Percentiles rank a stretch among this genome's conserved stretches.
Conservation (phyloP, 495 filamentous ascomycete genomes). For the Penicillium diatomitis region DNA sequence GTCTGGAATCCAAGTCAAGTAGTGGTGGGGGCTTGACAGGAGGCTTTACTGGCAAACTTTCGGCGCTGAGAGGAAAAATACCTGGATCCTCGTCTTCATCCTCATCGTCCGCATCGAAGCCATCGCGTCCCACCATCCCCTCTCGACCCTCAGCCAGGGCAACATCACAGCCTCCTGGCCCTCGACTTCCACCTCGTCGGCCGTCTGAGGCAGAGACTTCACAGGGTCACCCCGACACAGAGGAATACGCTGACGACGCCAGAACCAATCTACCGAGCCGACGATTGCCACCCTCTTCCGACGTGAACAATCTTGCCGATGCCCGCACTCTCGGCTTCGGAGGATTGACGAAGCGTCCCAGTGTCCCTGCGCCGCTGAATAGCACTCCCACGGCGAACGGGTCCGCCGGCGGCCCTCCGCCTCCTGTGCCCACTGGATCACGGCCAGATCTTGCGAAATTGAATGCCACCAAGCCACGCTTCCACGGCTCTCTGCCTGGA, state of each 20-base stretch:
- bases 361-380: constrained; percentile 8
- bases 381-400: constrained; percentile 10
- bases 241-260: constrained; percentile 1
- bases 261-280: constrained; percentile 12
- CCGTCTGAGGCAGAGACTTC: constrained; percentile 14
- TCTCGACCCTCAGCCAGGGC: constrained; percentile 5
- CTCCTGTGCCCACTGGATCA: constrained; percentile 47
- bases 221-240: constrained; percentile 6
- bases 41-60: constrained; percentile 14
- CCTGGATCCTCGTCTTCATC: constrained; percentile 9
- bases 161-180: constrained; percentile 4
- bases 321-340: constrained; percentile 31
- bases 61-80: constrained; percentile 10
- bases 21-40: constrained; percentile 11
- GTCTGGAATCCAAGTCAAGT: constrained; percentile 15
- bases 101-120: constrained; percentile 6
- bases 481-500: constrained; percentile 13
- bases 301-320: constrained; percentile 20
- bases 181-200: constrained; percentile 26
- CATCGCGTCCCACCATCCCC: constrained; percentile 7
- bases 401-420: constrained; percentile 26
- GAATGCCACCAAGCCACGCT: constrained; percentile 45
- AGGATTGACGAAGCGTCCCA: constrained; percentile 26
- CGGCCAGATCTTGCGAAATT: constrained; percentile 50
- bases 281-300: constrained; percentile 30